Base-by-base conservation (phyloP, 2,329 filamentous ascomycete genomes). In the Pseudodiploospora longispora region DNA sequence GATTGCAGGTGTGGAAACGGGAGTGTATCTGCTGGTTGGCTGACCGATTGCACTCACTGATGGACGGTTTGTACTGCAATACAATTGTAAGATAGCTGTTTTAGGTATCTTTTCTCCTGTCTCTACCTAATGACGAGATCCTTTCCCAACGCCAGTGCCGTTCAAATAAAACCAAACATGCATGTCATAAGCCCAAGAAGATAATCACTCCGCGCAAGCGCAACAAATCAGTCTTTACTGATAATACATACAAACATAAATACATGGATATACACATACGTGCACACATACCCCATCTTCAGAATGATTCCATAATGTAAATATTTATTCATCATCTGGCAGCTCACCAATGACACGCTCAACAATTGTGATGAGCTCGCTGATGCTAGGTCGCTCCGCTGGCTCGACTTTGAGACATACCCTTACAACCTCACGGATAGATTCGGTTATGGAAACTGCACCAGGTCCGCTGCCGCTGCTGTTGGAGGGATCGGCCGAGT, bases 381-480 rank as follows among this genome's bases (percentile, higher is more conserved):
- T 80, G 47, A 95, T 83, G 64, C 94, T 86, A 10, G 93, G 93
- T 51, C 93, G 72, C 61, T 97, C 91, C 3, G 76, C 77, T 0
- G 91, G 85, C 69, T 98, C 93, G 29, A 97, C 86, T 55, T 72
- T 78, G 59, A 98, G 70, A 66, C 93, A 98, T 59, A 77, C 83
- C 60, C 89, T 75, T 43, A 98, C 91, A 9, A 98, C 78, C 47
- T 95, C 84, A 62, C 91, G 85, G 38, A 96, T 87, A 2, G 79
- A 74, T 41, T 91, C 87, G 52, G 85, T 90, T 47, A 96, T 90
- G 8, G 76, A 71, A 9, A 70, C 67, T 5, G 62, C 47, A 4
- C 53, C 52, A 9, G 58, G 53, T 4, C 52, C 59, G 2, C 45
- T 55, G 34, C 47, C 54, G 38, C 46, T 50, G 43, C 51, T 37